Evolutionary conservation across 306 rosid genomes (phyloP).

Genomic region (Pterocarpus macrocarpus): DNA sequence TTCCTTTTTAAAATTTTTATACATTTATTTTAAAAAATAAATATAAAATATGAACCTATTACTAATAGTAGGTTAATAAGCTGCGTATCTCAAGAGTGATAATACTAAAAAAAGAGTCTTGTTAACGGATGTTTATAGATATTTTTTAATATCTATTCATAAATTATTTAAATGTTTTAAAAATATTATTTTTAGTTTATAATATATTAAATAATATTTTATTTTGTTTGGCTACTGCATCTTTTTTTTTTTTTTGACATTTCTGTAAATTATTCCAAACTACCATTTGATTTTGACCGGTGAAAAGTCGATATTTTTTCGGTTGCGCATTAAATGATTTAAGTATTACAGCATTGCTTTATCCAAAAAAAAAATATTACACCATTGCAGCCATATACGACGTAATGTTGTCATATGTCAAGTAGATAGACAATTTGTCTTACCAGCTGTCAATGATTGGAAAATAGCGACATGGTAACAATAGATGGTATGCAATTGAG

Average conservation of each 20-base stretch:
- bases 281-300: conserved; percentile 27
- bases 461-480: conserved; percentile 1
- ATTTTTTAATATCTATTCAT: too few species aligned
- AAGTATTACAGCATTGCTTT: too few species aligned
- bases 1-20: background rate
- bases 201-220: too few species aligned
- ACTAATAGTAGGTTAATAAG: too few species aligned
- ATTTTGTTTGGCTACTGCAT: background rate
- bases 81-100: too few species aligned
- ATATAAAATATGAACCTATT: too few species aligned
- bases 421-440: background rate
- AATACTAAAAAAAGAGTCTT: too few species aligned
- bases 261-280: background rate
- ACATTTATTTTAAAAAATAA: too few species aligned
- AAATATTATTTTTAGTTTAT: too few species aligned
- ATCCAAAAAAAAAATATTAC: background rate
- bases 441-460: background rate
- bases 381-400: background rate
- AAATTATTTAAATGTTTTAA: too few species aligned
- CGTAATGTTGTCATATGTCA: conserved; percentile 10
- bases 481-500: background rate
- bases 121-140: too few species aligned
- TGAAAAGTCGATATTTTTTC: background rate
- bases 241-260: background rate
- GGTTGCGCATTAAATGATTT: background rate